Percentiles rank a stretch among this genome's conserved stretches.
Conservation (phyloP, 371 early-diverging fungal species). For the Apophysomyces trapeziformis region DNA sequence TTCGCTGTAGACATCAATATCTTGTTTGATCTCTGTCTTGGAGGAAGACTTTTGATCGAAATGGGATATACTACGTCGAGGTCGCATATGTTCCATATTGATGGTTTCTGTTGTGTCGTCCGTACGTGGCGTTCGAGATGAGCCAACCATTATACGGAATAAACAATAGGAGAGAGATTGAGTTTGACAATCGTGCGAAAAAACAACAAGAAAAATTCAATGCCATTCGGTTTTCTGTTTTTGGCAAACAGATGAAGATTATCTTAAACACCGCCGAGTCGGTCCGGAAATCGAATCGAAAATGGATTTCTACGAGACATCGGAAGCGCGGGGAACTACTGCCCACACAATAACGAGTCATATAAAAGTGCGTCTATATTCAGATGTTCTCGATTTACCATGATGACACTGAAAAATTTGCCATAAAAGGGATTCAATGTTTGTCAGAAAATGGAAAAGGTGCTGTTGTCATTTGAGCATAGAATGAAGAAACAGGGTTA, state of each 20-base stretch:
- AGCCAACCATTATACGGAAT: neutral
- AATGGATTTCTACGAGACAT: neutral
- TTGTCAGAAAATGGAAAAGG: too few relatives aligned
- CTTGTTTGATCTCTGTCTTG: neutral
- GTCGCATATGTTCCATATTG: slow-evolving; percentile 8
- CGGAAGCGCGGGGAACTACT: neutral
- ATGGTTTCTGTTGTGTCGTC: neutral
- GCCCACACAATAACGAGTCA: too few relatives aligned
- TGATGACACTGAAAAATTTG: too few relatives aligned
- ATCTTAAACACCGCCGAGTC: slow-evolving; percentile 3
- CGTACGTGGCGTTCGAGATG: neutral
- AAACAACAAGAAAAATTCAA: neutral
- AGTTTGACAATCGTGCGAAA: slow-evolving; percentile 8
- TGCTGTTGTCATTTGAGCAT: too few relatives aligned
- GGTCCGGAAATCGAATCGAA: neutral
- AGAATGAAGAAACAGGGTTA: too few relatives aligned
- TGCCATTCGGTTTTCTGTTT: neutral
- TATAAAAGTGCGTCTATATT: too few relatives aligned
- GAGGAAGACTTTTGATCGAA: neutral
- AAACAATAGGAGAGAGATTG: neutral
- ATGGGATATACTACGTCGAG: slow-evolving; percentile 6
- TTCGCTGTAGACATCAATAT: slow-evolving; percentile 5
- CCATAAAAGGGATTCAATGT: too few relatives aligned
- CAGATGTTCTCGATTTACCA: too few relatives aligned
- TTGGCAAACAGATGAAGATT: slow-evolving; percentile 5